These are phyloP conservation scores for Ganoderma leucocontextum DNA, from an alignment of 1,284 basidiomycete species.

Conservation along the genomic window DNA sequence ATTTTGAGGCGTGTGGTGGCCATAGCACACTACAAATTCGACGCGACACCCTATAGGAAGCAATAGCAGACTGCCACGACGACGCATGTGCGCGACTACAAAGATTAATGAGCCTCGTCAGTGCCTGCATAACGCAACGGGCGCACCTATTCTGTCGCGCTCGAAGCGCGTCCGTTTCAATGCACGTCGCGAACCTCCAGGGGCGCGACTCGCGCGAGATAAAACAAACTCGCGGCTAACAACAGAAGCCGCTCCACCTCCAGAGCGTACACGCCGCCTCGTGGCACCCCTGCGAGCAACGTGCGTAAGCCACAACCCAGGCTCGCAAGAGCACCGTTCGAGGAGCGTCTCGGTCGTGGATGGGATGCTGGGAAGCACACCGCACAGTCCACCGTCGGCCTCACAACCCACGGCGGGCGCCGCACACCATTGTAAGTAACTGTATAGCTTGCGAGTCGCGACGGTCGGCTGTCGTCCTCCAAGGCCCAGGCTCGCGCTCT, in stretches of 20 bases:
- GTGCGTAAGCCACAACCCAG: not conserved
- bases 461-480: not conserved
- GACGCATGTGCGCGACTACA: not conserved
- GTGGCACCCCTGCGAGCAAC: not conserved
- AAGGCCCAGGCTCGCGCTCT: not conserved
- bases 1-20: not conserved
- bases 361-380: not conserved
- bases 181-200: not conserved
- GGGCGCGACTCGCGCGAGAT: not conserved
- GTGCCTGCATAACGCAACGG: not conserved
- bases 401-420: constrained; percentile 1
- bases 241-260: not conserved
- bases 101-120: not conserved
- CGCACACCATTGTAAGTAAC: not conserved
- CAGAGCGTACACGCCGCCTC: not conserved
- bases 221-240: constrained; percentile 1
- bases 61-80: not conserved
- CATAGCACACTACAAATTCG: constrained; percentile 10
- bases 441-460: not conserved
- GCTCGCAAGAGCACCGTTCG: not conserved
- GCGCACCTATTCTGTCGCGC: not conserved
- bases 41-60: too few species aligned
- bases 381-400: not conserved
- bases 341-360: not conserved
- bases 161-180: not conserved